A percentile compares a stretch with the other conserved stretches of the same genome.
These are phyloP conservation scores for Gracilariopsis chorda DNA, from an alignment of 23 red algal genomes.

Conservation along the genomic window DNA sequence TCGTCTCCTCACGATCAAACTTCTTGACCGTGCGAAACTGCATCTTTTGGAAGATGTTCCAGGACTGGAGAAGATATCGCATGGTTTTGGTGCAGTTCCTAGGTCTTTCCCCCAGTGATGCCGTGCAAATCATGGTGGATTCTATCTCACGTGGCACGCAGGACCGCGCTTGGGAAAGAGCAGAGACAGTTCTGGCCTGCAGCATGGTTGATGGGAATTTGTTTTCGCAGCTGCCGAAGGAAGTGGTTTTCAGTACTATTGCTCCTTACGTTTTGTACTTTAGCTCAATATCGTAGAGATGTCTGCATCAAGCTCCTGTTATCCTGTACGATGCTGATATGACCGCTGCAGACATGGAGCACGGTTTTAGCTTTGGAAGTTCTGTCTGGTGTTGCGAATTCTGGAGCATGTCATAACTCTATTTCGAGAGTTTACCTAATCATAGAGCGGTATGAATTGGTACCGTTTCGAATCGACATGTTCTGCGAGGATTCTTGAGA, in stretches of 20 bases:
- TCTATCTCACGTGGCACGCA: slow-evolving; percentile 35
- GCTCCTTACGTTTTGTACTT: slow-evolving; percentile 18
- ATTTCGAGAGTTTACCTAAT: too few species aligned
- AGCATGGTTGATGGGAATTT: background rate
- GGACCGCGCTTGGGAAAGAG: background rate
- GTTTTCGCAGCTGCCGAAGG: slow-evolving; percentile 24
- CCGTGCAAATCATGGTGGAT: slow-evolving; percentile 2
- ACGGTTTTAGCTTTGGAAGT: too few species aligned
- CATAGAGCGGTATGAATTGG: too few species aligned
- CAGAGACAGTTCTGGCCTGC: slow-evolving; percentile 33
- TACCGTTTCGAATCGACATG: too few species aligned
- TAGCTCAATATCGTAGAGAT: background rate
- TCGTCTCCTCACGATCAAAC: background rate
- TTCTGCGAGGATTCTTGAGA: too few species aligned
- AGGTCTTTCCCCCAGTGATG: background rate
- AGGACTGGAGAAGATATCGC: slow-evolving; percentile 35
- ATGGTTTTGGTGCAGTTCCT: slow-evolving; percentile 15
- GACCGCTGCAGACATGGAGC: too few species aligned
- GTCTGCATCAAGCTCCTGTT: too few species aligned
- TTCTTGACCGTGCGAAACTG: background rate
- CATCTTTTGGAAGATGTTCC: slow-evolving; percentile 48
- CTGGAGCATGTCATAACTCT: too few species aligned
- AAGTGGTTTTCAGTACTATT: slow-evolving; percentile 43
- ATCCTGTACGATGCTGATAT: too few species aligned
- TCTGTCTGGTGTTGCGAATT: too few species aligned